phyloP scores from a whole-genome alignment of 2,329 filamentous ascomycete species.

The Penicillium sp. region DNA sequence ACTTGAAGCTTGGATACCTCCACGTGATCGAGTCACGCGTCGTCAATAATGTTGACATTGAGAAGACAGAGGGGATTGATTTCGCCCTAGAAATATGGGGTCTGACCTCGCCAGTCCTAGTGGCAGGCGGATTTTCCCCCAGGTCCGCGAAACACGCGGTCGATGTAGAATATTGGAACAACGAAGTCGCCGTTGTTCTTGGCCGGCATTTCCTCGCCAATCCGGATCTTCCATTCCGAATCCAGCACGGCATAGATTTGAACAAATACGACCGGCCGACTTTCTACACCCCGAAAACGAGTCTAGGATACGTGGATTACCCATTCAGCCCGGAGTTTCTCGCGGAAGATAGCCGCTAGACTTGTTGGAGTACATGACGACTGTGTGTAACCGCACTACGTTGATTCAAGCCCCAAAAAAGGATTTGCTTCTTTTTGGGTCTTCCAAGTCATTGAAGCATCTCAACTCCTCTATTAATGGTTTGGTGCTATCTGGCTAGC shows the following conservation, averaged over 20 bases:
- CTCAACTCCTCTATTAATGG: too few relatives aligned
- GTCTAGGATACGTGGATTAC: conserved; percentile 30
- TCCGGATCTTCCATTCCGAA: conserved; percentile 25
- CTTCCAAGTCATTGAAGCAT: too few relatives aligned
- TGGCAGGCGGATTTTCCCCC: conserved; percentile 48
- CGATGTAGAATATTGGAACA: conserved; percentile 23
- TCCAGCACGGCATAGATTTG: conserved; percentile 18
- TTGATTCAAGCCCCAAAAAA: too few relatives aligned
- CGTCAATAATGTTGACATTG: not conserved
- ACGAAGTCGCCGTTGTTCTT: conserved; percentile 34
- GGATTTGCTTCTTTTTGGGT: too few relatives aligned
- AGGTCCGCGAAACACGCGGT: conserved; percentile 35
- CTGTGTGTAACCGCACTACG: too few relatives aligned
- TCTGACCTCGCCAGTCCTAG: conserved; percentile 42
- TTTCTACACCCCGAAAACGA: conserved; percentile 14
- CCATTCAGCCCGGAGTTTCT: conserved; percentile 22
- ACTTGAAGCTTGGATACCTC: conserved; percentile 57
- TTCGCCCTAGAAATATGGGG: conserved; percentile 47
- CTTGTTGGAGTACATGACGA: too few relatives aligned
- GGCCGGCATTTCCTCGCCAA: conserved; percentile 30
- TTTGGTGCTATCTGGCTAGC: too few relatives aligned
- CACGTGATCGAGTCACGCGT: conserved; percentile 59
- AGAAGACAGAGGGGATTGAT: conserved; percentile 30
- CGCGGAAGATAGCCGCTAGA: too few relatives aligned
- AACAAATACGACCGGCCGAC: conserved; percentile 17